phyloP scores from a whole-genome alignment of 148 eudicot genomes.

The Fagopyrum tataricum region DNA sequence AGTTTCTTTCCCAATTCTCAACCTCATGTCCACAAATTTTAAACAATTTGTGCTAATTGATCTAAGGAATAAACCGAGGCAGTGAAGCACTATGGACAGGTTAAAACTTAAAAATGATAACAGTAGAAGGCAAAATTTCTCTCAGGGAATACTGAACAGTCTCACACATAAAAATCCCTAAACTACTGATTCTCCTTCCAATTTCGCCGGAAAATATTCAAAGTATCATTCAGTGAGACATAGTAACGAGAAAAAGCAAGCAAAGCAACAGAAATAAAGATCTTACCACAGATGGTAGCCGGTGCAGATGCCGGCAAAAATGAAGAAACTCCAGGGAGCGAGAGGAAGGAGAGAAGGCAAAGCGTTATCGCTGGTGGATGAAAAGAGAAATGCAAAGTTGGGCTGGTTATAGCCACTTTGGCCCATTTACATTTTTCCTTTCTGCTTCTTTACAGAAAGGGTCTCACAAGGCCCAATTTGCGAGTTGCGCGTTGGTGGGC shows the following conservation, averaged over 20 bases:
- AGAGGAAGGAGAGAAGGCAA: not conserved
- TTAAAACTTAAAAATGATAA: not conserved
- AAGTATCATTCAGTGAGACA: not conserved
- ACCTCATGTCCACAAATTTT: not conserved
- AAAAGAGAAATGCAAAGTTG: not conserved
- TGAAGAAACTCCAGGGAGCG: not conserved
- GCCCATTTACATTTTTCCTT: not conserved
- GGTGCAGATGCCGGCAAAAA: not conserved
- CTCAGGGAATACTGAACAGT: not conserved
- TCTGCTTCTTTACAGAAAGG: not conserved
- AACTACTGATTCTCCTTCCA: not conserved
- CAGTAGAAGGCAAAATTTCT: not conserved
- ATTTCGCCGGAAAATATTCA: not conserved
- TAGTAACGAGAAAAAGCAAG: not conserved
- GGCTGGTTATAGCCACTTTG: not conserved
- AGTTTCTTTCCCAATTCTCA: not conserved
- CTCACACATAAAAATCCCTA: not conserved
- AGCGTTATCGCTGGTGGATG: not conserved
- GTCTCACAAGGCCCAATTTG: too few relatives aligned
- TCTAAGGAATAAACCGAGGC: not conserved
- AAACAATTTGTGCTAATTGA: not conserved
- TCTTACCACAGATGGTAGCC: constrained; percentile 1
- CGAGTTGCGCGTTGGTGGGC: too few relatives aligned
- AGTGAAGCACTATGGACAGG: not conserved
- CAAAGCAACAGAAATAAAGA: not conserved